These are phyloP conservation scores for Dendrobium huoshanense DNA, from an alignment of 106 monocot species.

Conservation along the genomic window DNA sequence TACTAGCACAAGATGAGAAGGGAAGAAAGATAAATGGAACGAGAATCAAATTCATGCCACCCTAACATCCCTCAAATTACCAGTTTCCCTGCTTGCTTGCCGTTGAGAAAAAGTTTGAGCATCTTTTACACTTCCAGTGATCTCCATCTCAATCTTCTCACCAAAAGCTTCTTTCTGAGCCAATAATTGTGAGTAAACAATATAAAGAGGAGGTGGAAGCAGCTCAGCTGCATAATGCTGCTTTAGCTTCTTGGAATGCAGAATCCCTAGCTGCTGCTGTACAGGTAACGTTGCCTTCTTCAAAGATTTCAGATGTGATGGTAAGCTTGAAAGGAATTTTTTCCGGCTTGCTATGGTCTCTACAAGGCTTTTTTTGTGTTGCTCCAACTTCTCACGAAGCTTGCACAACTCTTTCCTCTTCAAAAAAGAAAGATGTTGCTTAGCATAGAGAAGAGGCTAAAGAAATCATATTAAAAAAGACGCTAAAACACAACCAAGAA, in stretches of 20 bases:
- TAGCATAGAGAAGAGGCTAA: background rate
- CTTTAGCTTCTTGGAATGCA: slow-evolving; percentile 88
- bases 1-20: background rate
- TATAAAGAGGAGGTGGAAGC: slow-evolving; percentile 84
- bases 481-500: background rate
- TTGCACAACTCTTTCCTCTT: slow-evolving; percentile 92
- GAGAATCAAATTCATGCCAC: background rate
- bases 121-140: slow-evolving; percentile 88
- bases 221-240: slow-evolving; percentile 83
- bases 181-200: slow-evolving; percentile 75
- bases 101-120: slow-evolving; percentile 69
- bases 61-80: slow-evolving; percentile 21
- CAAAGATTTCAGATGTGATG: slow-evolving; percentile 89
- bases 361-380: slow-evolving; percentile 51
- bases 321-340: slow-evolving; percentile 86
- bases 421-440: slow-evolving; percentile 7
- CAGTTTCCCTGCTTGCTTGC: slow-evolving; percentile 65
- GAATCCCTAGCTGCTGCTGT: slow-evolving; percentile 85
- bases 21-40: background rate
- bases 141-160: slow-evolving; percentile 89
- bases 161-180: slow-evolving; percentile 96
- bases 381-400: slow-evolving; percentile 74
- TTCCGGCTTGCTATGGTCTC: slow-evolving; percentile 64
- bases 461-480: background rate
- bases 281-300: slow-evolving; percentile 96